Evolutionary conservation across 2,329 filamentous ascomycete genomes (phyloP).

Genomic region (Xylariomycetidae sp.): DNA sequence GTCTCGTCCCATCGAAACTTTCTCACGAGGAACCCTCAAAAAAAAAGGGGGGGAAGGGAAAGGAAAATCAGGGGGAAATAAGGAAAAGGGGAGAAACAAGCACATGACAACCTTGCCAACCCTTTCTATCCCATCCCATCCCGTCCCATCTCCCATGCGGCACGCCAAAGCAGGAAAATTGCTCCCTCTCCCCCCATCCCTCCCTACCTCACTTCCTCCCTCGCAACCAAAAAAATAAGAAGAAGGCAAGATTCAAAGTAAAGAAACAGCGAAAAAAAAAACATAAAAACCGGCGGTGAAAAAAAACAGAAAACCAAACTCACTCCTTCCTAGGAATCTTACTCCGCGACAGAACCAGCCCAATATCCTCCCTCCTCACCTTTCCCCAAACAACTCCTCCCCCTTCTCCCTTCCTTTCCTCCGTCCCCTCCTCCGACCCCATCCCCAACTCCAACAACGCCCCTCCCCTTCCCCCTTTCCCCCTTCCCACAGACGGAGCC

Average conservation of each 20-base stretch:
- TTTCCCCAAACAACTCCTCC: conserved; percentile 51
- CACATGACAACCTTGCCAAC: too few relatives aligned
- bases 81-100: too few relatives aligned
- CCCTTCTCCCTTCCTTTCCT: conserved; percentile 26
- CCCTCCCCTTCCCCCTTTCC: conserved; percentile 1
- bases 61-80: neutral
- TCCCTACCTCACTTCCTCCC: too few relatives aligned
- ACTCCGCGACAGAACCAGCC: conserved; percentile 50
- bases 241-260: neutral
- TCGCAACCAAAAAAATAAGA: too few relatives aligned
- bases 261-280: neutral
- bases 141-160: too few relatives aligned
- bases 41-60: neutral
- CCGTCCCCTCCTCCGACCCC: conserved; percentile 43
- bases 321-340: conserved; percentile 52
- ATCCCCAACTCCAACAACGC: conserved; percentile 40
- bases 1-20: too few relatives aligned
- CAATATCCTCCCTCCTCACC: conserved; percentile 48
- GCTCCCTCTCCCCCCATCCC: too few relatives aligned
- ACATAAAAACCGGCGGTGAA: too few relatives aligned
- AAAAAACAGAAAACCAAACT: conserved; percentile 18
- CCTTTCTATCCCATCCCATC: too few relatives aligned
- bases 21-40: neutral
- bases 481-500: neutral
- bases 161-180: too few relatives aligned